A percentile compares a stretch with the other conserved stretches of the same genome.
Evolutionary conservation across 345 rosid species (phyloP).

Genomic region (Moricandia arvensis): DNA sequence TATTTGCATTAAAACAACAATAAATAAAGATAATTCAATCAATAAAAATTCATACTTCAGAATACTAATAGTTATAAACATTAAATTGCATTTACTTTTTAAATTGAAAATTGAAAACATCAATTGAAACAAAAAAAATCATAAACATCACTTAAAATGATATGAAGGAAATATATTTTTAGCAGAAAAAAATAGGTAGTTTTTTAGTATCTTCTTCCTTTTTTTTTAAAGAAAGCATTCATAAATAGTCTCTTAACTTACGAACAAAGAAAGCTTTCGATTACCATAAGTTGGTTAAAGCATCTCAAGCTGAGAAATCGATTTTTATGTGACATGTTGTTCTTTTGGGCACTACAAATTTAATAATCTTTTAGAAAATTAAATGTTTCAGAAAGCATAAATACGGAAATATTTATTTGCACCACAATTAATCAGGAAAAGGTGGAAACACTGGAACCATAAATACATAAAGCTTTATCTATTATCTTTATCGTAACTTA

Average conservation of each 20-base stretch:
- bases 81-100: too few relatives aligned
- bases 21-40: too few relatives aligned
- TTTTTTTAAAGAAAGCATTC: too few relatives aligned
- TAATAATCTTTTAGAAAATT: neutral
- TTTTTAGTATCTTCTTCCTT: too few relatives aligned
- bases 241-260: neutral
- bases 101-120: too few relatives aligned
- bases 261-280: neutral
- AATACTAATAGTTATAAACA: too few relatives aligned
- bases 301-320: neutral
- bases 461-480: conserved; percentile 23
- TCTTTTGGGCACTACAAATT: conserved; percentile 2
- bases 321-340: neutral
- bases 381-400: neutral
- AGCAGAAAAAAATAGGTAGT: too few relatives aligned
- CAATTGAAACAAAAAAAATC: too few relatives aligned
- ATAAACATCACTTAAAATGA: too few relatives aligned
- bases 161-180: too few relatives aligned
- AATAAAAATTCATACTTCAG: too few relatives aligned
- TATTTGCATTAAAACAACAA: too few relatives aligned
- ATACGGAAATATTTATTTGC: conserved; percentile 1
- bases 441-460: conserved; percentile 10
- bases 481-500: conserved; percentile 1
- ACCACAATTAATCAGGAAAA: conserved; percentile 22
- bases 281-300: neutral